Conservation (phyloP, 192 early-diverging fungal species). For the Backusella westeae region DNA sequence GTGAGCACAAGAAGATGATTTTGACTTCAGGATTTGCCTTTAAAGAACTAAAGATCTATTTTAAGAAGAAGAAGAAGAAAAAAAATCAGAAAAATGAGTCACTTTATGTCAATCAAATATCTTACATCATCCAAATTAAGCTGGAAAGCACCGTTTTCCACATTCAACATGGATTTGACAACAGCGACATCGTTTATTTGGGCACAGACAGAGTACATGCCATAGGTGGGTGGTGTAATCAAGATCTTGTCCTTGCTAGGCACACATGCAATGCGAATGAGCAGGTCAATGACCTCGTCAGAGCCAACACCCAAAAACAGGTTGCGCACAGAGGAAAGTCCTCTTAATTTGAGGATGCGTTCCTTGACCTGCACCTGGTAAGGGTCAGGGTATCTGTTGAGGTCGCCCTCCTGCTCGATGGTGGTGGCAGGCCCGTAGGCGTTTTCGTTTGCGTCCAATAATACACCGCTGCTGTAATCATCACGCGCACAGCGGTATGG, state of each 20-base stretch:
- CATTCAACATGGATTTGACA: conserved; percentile 80
- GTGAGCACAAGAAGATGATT: conserved; percentile 93
- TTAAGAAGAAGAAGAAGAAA: conserved; percentile 11
- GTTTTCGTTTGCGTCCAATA: conserved; percentile 99
- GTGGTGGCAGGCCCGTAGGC: conserved; percentile 68
- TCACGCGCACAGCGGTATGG: conserved; percentile 99
- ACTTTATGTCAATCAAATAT: conserved; percentile 5
- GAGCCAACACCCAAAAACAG: conserved; percentile 96
- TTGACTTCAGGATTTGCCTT: conserved; percentile 79
- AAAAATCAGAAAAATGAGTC: background rate
- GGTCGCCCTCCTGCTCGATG: conserved; percentile 42
- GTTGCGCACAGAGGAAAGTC: conserved; percentile 62
- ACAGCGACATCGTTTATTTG: conserved; percentile 93
- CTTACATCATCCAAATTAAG: conserved; percentile 60
- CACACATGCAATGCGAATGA: conserved; percentile 84
- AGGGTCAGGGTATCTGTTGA: conserved; percentile 97
- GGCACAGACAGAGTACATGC: conserved; percentile 96
- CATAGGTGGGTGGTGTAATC: conserved; percentile 97
- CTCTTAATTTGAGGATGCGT: conserved; percentile 67
- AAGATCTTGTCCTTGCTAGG: conserved; percentile 92
- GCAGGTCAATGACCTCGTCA: conserved; percentile 93
- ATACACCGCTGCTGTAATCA: conserved; percentile 89
- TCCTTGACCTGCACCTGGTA: conserved; percentile 84
- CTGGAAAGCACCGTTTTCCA: conserved; percentile 69
- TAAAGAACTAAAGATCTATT: conserved; percentile 44